Evolutionary conservation across 495 filamentous ascomycete genomes (phyloP), one percentile per base, ranked within the genome.

Genomic region (Aspergillus wentii): DNA sequence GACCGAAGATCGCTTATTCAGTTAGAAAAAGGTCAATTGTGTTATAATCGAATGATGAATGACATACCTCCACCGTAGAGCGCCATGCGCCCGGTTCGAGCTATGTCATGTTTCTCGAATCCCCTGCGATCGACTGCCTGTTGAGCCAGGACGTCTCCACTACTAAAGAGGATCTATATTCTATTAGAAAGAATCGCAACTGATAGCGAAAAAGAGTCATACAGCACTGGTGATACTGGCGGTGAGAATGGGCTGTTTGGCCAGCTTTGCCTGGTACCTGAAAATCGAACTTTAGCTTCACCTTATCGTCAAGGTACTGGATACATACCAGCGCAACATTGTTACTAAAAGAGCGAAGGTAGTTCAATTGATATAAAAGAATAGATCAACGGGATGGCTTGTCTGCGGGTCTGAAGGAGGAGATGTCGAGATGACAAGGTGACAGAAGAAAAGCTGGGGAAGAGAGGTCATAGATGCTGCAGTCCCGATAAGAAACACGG

Each of bases 91-190:
- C 77, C 83, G 2, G 91, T 96, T 22, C 92, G 78, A 13, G 72
- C 70, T 26, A 85, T 57, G 52, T 95, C 84, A 52, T 98, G 92
- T 44, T 88, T 86, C 31, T 82, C 64, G 18, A 84, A 43, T 22
- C 89, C 90, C 49, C 71, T 76, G 55, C 78, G 80, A 64, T 97
- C 92, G 35, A 98, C 85, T n/a, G 67, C 72, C 62, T 98, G 92
- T 53, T 98, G 92, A n/a, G 92, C 87, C 37, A 95, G 76, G 36
- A 83, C 70, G 63, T 98, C 92, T 43, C 92, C 92, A 13, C 88
- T 80, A 25, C 83, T 89, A 59, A 97, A 98, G 38, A 98, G 79
- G 33, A 95, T 61, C 81, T 85, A 28, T 11, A 15, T 15, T 10
- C 10, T 40, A 21, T 29, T 20, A 39, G 5, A 17, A 16, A 2